These are phyloP conservation scores for Talaromyces sp. DNA, from an alignment of 2,329 filamentous ascomycete species.

Conservation along the genomic window DNA sequence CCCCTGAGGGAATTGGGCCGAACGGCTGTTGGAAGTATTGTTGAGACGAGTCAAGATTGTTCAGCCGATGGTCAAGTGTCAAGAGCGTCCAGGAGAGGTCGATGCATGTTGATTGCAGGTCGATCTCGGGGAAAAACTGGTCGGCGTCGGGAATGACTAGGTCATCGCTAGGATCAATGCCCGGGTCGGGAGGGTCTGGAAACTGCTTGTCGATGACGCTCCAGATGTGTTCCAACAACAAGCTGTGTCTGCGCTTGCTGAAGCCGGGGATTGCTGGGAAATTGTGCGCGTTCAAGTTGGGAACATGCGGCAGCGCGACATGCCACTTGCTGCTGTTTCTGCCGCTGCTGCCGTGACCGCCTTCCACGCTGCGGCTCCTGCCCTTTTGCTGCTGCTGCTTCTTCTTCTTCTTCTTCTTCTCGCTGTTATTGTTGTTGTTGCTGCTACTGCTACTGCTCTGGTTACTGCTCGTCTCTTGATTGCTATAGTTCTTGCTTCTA, in stretches of 20 bases:
- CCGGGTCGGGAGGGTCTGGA: neutral
- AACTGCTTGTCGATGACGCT: neutral
- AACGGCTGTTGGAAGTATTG: neutral
- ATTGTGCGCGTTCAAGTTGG: neutral
- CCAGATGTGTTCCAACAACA: neutral
- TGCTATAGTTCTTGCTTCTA: neutral
- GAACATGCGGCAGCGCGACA: neutral
- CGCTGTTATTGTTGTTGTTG: neutral
- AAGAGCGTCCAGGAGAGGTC: neutral
- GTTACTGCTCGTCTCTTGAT: neutral
- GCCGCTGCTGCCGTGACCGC: neutral
- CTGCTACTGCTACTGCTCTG: neutral
- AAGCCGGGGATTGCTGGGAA: neutral
- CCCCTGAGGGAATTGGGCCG: conserved; percentile 6
- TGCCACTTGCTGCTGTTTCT: neutral
- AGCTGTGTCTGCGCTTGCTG: neutral
- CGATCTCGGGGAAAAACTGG: neutral
- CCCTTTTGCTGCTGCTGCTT: neutral
- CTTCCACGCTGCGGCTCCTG: neutral
- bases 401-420: neutral
- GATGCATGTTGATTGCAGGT: conserved; percentile 6
- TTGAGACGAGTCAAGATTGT: neutral
- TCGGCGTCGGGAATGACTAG: neutral
- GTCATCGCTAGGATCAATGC: neutral
- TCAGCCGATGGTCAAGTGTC: neutral